phyloP scores from a whole-genome alignment of 768 basidiomycete species.

The Suillus sp. region DNA sequence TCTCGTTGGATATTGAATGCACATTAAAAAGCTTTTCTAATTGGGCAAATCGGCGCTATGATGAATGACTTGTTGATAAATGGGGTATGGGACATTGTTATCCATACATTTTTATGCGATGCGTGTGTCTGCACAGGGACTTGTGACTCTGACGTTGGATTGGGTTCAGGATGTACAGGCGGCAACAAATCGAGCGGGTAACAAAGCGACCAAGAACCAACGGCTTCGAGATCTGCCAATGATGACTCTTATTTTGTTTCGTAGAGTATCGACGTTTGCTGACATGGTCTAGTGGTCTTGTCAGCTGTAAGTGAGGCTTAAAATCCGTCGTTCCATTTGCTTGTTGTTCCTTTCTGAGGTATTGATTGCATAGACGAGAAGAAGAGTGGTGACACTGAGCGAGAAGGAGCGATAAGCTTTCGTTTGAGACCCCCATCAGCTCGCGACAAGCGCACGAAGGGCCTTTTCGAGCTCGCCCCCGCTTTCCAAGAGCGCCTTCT shows the following conservation, averaged over 20 bases:
- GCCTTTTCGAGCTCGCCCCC: constrained; percentile 32
- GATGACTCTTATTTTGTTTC: constrained; percentile 7
- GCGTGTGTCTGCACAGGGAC: constrained; percentile 52
- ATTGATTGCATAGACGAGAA: not conserved
- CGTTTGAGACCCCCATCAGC: constrained; percentile 14
- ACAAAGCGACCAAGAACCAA: not conserved
- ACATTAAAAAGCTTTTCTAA: constrained; percentile 38
- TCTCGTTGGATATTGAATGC: constrained; percentile 3
- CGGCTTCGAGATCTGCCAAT: not conserved
- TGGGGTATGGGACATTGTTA: constrained; percentile 55
- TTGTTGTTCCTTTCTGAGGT: not conserved
- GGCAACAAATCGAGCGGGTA: not conserved
- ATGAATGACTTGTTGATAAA: constrained; percentile 88
- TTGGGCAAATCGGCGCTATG: constrained; percentile 93
- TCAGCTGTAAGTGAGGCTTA: constrained; percentile 27
- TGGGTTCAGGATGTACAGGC: constrained; percentile 17
- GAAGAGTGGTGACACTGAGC: not conserved
- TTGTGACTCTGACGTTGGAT: constrained; percentile 82
- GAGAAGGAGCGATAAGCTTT: not conserved
- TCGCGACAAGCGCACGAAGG: constrained; percentile 29
- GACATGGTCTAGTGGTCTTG: constrained; percentile 22
- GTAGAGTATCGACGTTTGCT: constrained; percentile 18
- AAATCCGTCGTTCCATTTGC: not conserved
- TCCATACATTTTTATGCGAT: constrained; percentile 7
- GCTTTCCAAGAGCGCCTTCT: constrained; percentile 32